Evolutionary conservation across 352 stramenopile species (phyloP), one percentile per base, ranked within the genome.

Genomic region (Phytophthora lateralis): DNA sequence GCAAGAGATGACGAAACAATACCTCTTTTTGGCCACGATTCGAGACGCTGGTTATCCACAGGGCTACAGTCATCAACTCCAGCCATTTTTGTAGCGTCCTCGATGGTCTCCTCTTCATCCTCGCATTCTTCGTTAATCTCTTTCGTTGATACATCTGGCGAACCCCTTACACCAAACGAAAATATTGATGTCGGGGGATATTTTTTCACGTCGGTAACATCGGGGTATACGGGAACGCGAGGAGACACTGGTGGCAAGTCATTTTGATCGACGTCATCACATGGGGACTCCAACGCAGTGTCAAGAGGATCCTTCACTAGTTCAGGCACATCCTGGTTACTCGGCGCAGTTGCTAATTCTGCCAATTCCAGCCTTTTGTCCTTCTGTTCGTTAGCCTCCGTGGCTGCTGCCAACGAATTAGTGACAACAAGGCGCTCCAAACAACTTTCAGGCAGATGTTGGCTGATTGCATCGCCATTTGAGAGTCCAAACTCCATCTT

Each of bases 151-250:
- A 54, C 17, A 10, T 53, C n/a, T 18, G 6, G 12, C 12, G n/a
- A 46, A 0, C 7, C 29, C 34, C 12, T 51, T 20, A 42, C 7
- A 1, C 18, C 63, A 55, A 66, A 63, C 30, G 37, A 66, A 39
- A 71, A 66, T 43, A 71, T 71, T 4, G 57, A 68, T 18, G n/a
- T 30, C 2, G 29, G 1, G 18, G 39, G 12, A 27, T n/a, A 53
- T 52, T 11, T 0, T 2, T 27, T 35, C 12, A 21, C 21, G 20
- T 51, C 15, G 6, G 2, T 42, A 50, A 20, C 30, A 9, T 35
- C 30, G 20, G 24, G 4, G 6, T 53, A 43, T 17, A 18, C 43
- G 20, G 61, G 42, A n/a, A 24, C 53, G 1, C 20, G 39, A 42
- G 61, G 35, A 26, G 48, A 53, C 15, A 47, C 11, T 6, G 37